Evolutionary conservation across 139 green algal species (phyloP), one percentile per base, ranked within the genome.

Genomic region (Chlorella sp.): DNA sequence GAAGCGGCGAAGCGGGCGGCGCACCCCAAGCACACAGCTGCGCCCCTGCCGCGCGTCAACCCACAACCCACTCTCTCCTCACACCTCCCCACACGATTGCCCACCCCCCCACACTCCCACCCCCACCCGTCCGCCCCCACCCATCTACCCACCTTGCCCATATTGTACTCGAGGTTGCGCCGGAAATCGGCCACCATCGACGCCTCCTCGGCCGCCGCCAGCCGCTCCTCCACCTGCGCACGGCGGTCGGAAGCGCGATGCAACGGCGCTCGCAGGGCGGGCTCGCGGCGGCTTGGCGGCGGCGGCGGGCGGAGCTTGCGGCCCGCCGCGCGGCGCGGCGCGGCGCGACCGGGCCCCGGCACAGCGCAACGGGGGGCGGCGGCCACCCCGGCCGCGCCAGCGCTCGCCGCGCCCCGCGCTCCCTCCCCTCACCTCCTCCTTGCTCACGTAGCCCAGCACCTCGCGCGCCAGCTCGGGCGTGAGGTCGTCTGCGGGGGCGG

Each of bases 91-190:
- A 29, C n/a, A 41, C 21, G 12, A 15, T 12, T 14, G 41, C 27
- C 21, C 11, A 71, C 23, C 23, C 14, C 63, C 23, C 19, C 40
- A 71, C 17, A 36, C 29, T 46, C 11, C 25, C 0, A 40, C 35
- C 33, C 21, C 19, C 21, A 77, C 5, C 8, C 33, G 15, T 29
- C 56, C 45, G 38, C 2, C 35, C 2, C 40, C 21, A 69, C 8
- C 4, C 27, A 40, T 17, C 1, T 8, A 31, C 66, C 41, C 70
- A 80, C 80, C 77, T 80, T 73, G 33, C 71, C 63, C 63, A 87
- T n/a, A 55, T 87, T 87, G 67, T 67, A 87, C 40, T 77, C 65
- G 59, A 89, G 73, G 46, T n/a, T 60, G 11, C 38, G 38, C n/a
- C 38, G 38, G 61, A 89, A 89, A 59, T 89, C 77, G 12, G 31